Evolutionary conservation across 768 basidiomycete genomes (phyloP).

Genomic region (Scleroderma bovista): DNA sequence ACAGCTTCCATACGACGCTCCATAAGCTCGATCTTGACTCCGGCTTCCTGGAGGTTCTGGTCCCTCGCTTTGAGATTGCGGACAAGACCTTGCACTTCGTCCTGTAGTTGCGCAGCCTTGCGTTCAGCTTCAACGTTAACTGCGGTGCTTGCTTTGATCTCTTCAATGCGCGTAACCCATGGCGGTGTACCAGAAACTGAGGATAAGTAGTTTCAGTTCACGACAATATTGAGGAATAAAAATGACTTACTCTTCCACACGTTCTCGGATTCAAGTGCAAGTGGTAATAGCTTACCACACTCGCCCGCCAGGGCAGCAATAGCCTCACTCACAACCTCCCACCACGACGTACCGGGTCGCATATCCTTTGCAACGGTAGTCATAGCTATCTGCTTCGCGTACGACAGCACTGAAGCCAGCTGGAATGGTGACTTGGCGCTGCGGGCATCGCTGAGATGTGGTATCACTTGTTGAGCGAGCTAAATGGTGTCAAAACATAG

Average conservation of each 20-base stretch:
- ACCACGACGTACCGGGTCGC: slow-evolving; percentile 60
- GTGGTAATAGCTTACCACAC: slow-evolving; percentile 62
- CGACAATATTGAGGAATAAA: not conserved
- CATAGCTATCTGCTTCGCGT: slow-evolving; percentile 68
- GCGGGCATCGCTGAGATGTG: slow-evolving; percentile 79
- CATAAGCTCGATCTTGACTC: slow-evolving; percentile 93
- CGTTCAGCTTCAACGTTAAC: slow-evolving; percentile 91
- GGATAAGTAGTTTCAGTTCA: not conserved
- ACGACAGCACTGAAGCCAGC: slow-evolving; percentile 59
- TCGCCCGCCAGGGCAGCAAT: slow-evolving; percentile 69
- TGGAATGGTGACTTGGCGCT: slow-evolving; percentile 75
- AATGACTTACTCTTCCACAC: slow-evolving; percentile 66
- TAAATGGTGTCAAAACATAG: slow-evolving; percentile 22
- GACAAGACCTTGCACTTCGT: slow-evolving; percentile 84
- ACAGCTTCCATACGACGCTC: slow-evolving; percentile 87
- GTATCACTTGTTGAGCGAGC: slow-evolving; percentile 88
- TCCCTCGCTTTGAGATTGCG: slow-evolving; percentile 85
- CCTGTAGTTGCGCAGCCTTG: slow-evolving; percentile 77
- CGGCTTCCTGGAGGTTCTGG: slow-evolving; percentile 81
- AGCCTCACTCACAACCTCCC: slow-evolving; percentile 72
- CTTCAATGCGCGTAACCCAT: slow-evolving; percentile 77
- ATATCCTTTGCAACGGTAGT: slow-evolving; percentile 65
- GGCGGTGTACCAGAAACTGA: slow-evolving; percentile 73
- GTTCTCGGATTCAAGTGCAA: slow-evolving; percentile 70
- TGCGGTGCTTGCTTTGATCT: slow-evolving; percentile 77